Base-by-base conservation (phyloP, 2,329 filamentous ascomycete genomes). In the Exutisphaerella laricina region DNA sequence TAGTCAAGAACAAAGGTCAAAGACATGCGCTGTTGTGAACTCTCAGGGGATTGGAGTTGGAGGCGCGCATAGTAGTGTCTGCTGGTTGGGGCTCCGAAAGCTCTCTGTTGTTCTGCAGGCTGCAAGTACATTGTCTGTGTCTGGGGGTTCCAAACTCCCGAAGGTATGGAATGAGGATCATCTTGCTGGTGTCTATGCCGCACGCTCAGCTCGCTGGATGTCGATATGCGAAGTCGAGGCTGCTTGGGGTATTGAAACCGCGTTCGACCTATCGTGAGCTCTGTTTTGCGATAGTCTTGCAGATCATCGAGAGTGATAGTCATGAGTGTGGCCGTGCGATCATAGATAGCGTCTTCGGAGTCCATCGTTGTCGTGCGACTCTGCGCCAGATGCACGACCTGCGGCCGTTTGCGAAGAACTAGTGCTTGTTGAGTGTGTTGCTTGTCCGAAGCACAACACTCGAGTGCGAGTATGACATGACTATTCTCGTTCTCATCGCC, bases 371-470 rank as follows among this genome's bases (percentile, higher is more conserved):
- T 7, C 18, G 12, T 12, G 8, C 33, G 17, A 3, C 21, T 20
- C 33, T 35, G 33, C 4, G 33, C 23, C 4, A n/a, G 33, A 23
- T 35, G 33, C 20, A 23, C 33, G 4, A 35, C 20, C n/a, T 35
- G 33, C 3, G 33, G 33, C 7, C 33, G 33, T 14, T 20, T 17
- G 4, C 33, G 33, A 17, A 35, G 20, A n/a, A 23, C 20, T 6
- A 35, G 20, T 8, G 33, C 33, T 35, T 35, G 33, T 20, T 35
- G 33, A 12, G 33, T 35, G 9, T 4, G 16, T 5, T n/a, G 12
- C 9, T 5, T 23, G 12, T 23, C 33, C 9, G 18, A 35, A 14
- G 33, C 33, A 4, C 17, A 12, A 23, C 33, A 35, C 9, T 35
- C 33, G 17, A 35, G 20, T 21, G 33, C 33, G 17, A 35, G 14